A percentile compares a stretch with the other conserved stretches of the same genome.
These are phyloP conservation scores for Scheffersomyces lignosus DNA, from an alignment of 805 yeast genomes.

Conservation along the genomic window DNA sequence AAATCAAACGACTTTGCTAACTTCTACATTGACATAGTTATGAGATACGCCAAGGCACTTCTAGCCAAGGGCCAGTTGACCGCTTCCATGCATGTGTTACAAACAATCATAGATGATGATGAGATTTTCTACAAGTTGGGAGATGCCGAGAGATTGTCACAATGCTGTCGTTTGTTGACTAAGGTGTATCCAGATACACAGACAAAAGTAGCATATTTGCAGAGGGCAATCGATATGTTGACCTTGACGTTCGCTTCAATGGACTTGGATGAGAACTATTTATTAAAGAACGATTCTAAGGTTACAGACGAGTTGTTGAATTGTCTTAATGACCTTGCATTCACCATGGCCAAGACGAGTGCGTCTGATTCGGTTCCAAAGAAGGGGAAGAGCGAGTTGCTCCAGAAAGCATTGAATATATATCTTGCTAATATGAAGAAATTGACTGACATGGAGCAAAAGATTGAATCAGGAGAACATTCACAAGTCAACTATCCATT, in stretches of 20 bases:
- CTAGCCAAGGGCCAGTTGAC: slow-evolving; percentile 40
- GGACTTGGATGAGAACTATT: slow-evolving; percentile 20
- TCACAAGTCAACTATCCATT: slow-evolving; percentile 35
- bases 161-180: slow-evolving; percentile 37
- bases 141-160: slow-evolving; percentile 41
- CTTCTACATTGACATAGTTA: slow-evolving; percentile 43
- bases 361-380: slow-evolving; percentile 2
- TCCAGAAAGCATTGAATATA: slow-evolving; percentile 32
- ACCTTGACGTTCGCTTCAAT: slow-evolving; percentile 26
- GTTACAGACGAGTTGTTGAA: slow-evolving; percentile 38
- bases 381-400: slow-evolving; percentile 11
- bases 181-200: slow-evolving; percentile 19
- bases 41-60: slow-evolving; percentile 40
- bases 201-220: slow-evolving; percentile 25
- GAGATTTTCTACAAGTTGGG: slow-evolving; percentile 38
- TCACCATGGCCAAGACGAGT: slow-evolving; percentile 20
- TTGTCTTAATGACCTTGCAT: slow-evolving; percentile 37
- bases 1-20: slow-evolving; percentile 36
- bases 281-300: slow-evolving; percentile 25
- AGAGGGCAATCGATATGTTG: slow-evolving; percentile 35
- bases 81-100: slow-evolving; percentile 27
- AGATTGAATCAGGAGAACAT: slow-evolving; percentile 13
- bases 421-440: slow-evolving; percentile 35
- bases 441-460: slow-evolving; percentile 18
- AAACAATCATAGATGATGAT: slow-evolving; percentile 33